Conservation (phyloP, 495 filamentous ascomycete genomes). For the Parachaetomium inaequale region DNA sequence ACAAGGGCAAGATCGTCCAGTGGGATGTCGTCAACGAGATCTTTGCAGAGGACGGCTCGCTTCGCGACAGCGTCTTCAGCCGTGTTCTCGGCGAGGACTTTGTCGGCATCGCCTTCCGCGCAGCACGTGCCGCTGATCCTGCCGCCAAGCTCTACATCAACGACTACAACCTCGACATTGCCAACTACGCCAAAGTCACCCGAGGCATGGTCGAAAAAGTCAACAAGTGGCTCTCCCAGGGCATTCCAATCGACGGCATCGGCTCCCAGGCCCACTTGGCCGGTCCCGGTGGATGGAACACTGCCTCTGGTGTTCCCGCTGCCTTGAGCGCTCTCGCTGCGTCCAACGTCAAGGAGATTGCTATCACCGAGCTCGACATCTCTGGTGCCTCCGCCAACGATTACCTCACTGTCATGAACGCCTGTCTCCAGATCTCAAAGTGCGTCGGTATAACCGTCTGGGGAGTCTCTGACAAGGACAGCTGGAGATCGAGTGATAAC, state of each 20-base stretch:
- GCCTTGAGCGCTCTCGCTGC: conserved; percentile 56
- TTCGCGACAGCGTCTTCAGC: conserved; percentile 55
- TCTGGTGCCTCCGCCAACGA: conserved; percentile 53
- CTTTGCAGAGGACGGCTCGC: conserved; percentile 57
- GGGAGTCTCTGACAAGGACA: conserved; percentile 64
- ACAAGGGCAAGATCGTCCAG: conserved; percentile 57
- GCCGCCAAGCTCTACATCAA: conserved; percentile 62
- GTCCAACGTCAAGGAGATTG: conserved; percentile 51
- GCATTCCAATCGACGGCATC: conserved; percentile 70
- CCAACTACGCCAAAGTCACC: conserved; percentile 48
- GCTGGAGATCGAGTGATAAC: conserved; percentile 56
- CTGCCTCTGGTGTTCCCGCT: conserved; percentile 36
- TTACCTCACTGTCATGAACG: conserved; percentile 61
- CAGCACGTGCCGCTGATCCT: conserved; percentile 56
- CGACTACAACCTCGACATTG: conserved; percentile 58
- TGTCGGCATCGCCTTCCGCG: conserved; percentile 59
- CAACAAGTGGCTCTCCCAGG: conserved; percentile 60
- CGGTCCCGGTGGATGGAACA: conserved; percentile 40
- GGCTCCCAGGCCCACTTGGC: conserved; percentile 61
- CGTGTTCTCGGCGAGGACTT: conserved; percentile 54
- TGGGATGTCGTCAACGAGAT: conserved; percentile 67
- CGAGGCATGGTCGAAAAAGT: conserved; percentile 60
- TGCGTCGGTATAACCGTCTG: conserved; percentile 74
- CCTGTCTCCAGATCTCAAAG: conserved; percentile 57
- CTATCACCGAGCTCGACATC: conserved; percentile 65